phyloP scores from a whole-genome alignment of 2,329 filamentous ascomycete species.

The Proliferodiscus dingleyae region DNA sequence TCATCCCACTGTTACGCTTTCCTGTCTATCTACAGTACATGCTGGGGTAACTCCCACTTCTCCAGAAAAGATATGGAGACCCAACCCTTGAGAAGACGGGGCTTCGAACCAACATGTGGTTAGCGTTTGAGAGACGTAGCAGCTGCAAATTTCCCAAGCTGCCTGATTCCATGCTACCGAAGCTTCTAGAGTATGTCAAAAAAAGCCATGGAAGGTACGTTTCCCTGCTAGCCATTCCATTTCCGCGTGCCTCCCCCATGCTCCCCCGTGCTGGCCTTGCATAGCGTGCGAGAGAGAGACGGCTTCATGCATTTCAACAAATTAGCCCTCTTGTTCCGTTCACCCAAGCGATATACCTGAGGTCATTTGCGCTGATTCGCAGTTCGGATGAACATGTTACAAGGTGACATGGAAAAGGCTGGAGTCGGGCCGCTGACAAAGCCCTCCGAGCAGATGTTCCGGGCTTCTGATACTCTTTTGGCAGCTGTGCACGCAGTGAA shows the following conservation, averaged over 20 bases:
- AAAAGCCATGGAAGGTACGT: not conserved
- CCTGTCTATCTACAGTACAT: too few species aligned
- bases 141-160: too few species aligned
- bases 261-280: too few species aligned
- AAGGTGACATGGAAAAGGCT: not conserved
- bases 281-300: not conserved
- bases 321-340: not conserved
- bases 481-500: not conserved
- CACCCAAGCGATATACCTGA: not conserved
- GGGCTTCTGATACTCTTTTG: too few species aligned
- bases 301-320: not conserved
- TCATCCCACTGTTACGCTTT: too few species aligned
- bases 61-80: too few species aligned
- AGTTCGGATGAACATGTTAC: not conserved
- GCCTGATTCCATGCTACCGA: too few species aligned
- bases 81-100: too few species aligned
- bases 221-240: not conserved
- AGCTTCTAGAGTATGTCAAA: not conserved
- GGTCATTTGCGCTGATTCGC: not conserved
- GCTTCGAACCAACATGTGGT: too few species aligned
- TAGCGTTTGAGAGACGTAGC: too few species aligned
- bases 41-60: too few species aligned
- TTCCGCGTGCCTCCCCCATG: not conserved
- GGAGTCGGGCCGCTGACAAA: not conserved
- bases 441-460: too few species aligned